Conservation (phyloP, 2,329 filamentous ascomycete species). For the Penicillium sp. region DNA sequence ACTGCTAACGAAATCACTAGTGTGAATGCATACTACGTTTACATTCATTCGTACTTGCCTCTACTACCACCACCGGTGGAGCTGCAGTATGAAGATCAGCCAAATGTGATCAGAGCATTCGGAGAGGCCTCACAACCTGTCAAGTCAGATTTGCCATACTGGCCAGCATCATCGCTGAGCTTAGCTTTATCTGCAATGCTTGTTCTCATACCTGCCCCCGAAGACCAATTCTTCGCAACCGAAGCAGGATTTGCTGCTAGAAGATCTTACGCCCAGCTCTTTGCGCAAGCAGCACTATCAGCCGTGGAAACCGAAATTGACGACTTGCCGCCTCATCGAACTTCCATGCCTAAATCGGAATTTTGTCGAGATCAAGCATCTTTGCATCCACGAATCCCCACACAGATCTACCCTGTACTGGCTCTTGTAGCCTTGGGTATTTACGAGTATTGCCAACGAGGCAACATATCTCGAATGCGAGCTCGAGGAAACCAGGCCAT, state of each 20-base stretch:
- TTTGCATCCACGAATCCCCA: constrained; percentile 19
- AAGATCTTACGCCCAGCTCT: constrained; percentile 25
- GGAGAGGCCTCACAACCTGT: constrained; percentile 3
- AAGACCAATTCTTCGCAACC: constrained; percentile 7
- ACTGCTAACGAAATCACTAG: constrained; percentile 10
- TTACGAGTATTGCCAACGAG: constrained; percentile 28
- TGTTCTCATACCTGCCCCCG: constrained; percentile 20
- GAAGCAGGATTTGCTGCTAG: constrained; percentile 13
- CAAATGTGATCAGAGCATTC: constrained; percentile 1
- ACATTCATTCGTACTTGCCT: constrained; percentile 28
- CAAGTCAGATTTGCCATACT: constrained; percentile 17
- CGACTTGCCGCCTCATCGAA: not conserved
- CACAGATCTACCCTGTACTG: constrained; percentile 19
- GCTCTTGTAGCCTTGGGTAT: constrained; percentile 23
- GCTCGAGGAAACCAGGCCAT: constrained; percentile 27
- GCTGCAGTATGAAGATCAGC: constrained; percentile 14
- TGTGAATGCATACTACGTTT: constrained; percentile 30
- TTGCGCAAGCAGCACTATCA: constrained; percentile 23
- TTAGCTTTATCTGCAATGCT: constrained; percentile 27
- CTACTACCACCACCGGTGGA: constrained; percentile 19
- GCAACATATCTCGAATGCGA: constrained; percentile 26
- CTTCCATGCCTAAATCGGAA: not conserved
- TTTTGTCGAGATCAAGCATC: not conserved
- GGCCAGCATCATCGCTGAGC: constrained; percentile 22
- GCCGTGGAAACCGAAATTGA: constrained; percentile 20